Conservation (phyloP, 176 grass and related monocot genomes). For the Oryza glaberrima region DNA sequence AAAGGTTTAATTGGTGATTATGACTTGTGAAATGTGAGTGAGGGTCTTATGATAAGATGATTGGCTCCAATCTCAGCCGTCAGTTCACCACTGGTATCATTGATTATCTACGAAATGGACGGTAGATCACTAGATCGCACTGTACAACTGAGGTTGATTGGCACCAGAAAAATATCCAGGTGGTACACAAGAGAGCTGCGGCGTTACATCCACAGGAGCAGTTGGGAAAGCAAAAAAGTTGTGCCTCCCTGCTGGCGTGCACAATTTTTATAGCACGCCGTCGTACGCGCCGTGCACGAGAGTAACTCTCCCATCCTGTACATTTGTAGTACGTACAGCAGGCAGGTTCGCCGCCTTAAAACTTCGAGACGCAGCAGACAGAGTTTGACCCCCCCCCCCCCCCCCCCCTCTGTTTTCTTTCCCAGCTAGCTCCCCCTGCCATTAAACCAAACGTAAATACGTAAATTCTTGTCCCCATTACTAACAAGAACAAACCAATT, state of each 20-base stretch:
- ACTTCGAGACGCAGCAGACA: constrained; percentile 11
- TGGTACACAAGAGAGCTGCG: background rate
- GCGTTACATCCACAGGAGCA: background rate
- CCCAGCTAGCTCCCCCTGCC: background rate
- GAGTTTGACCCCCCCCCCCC: background rate
- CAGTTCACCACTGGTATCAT: background rate
- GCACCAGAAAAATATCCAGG: background rate
- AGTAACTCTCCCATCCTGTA: background rate
- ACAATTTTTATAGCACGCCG: background rate
- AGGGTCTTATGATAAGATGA: background rate
- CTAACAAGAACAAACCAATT: background rate
- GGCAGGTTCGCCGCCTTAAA: background rate
- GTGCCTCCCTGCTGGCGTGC: background rate
- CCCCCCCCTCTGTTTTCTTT: background rate
- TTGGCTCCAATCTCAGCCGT: background rate
- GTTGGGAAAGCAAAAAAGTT: background rate
- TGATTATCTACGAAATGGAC: background rate
- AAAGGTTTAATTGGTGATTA: background rate
- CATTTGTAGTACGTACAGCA: background rate
- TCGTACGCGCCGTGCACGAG: constrained; percentile 27
- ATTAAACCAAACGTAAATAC: background rate
- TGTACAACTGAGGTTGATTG: background rate
- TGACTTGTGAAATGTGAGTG: background rate
- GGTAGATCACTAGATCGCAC: background rate
- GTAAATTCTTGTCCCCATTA: too few species aligned